Evolutionary conservation across 148 eudicot species (phyloP).

Genomic region (Camellia japonica): DNA sequence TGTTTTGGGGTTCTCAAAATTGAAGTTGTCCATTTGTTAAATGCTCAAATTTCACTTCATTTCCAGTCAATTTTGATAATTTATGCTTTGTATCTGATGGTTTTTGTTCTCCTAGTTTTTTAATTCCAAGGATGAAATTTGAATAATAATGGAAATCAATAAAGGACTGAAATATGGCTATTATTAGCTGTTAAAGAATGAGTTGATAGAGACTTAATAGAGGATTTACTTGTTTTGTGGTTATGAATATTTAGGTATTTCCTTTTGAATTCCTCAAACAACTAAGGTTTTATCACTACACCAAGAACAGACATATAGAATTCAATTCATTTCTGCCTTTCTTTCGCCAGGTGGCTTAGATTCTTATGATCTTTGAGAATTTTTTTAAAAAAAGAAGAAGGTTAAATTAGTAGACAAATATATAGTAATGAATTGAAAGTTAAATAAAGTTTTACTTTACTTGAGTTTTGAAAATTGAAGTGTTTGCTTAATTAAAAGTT

Average conservation of each 20-base stretch:
- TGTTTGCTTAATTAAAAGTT: not conserved
- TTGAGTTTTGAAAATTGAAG: not conserved
- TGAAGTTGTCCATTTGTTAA: too few species aligned
- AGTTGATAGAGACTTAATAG: not conserved
- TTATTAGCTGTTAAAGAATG: not conserved
- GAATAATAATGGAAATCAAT: too few species aligned
- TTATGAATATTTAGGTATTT: not conserved
- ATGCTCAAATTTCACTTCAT: too few species aligned
- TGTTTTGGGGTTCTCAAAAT: too few species aligned
- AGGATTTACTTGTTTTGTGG: not conserved
- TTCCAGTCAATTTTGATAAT: too few species aligned
- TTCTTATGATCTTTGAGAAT: too few species aligned
- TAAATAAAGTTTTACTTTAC: not conserved
- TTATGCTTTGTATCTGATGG: too few species aligned
- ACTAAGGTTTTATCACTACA: not conserved
- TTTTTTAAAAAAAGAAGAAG: not conserved
- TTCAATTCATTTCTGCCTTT: not conserved
- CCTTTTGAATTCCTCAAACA: not conserved
- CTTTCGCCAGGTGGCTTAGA: not conserved
- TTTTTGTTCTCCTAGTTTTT: too few species aligned
- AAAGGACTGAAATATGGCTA: not conserved
- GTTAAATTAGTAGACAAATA: too few species aligned
- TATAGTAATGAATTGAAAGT: not conserved
- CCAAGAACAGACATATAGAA: not conserved
- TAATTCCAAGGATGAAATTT: too few species aligned